These are phyloP conservation scores for Sugiyamaella chiloensis DNA, from an alignment of 805 yeast species.

Conservation along the genomic window DNA sequence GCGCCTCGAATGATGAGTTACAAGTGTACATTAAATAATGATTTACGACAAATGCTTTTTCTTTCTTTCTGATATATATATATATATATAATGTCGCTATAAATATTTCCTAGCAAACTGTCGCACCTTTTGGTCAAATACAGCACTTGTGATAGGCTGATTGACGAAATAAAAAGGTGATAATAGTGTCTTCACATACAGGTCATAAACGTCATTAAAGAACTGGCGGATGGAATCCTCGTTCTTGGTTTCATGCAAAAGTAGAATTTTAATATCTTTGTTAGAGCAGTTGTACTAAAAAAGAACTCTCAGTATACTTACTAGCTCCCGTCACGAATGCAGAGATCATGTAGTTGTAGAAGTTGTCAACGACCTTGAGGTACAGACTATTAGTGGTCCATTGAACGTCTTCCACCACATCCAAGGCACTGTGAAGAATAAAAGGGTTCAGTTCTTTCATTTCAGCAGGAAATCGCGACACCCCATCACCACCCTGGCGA, in stretches of 20 bases:
- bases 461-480: constrained; percentile 58
- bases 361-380: constrained; percentile 77
- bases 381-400: constrained; percentile 68
- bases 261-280: constrained; percentile 62
- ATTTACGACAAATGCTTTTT: not conserved
- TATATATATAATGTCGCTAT: constrained; percentile 27
- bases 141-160: constrained; percentile 67
- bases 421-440: constrained; percentile 82
- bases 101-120: constrained; percentile 72
- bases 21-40: no score
- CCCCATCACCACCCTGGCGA: constrained; percentile 65
- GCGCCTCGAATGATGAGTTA: constrained; percentile 9
- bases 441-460: constrained; percentile 82
- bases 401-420: constrained; percentile 85
- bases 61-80: not conserved
- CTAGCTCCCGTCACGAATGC: constrained; percentile 85
- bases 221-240: constrained; percentile 82
- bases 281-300: not conserved
- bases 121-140: constrained; percentile 73
- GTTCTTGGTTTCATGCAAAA: constrained; percentile 59
- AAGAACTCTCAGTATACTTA: constrained; percentile 20
- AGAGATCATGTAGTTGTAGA: constrained; percentile 77
- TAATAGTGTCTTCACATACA: constrained; percentile 79
- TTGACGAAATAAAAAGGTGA: constrained; percentile 83
- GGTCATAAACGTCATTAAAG: constrained; percentile 78